A percentile compares a stretch with the other conserved stretches of the same genome.
Conservation (phyloP, 495 filamentous ascomycete genomes). For the Tuber indicum region DNA sequence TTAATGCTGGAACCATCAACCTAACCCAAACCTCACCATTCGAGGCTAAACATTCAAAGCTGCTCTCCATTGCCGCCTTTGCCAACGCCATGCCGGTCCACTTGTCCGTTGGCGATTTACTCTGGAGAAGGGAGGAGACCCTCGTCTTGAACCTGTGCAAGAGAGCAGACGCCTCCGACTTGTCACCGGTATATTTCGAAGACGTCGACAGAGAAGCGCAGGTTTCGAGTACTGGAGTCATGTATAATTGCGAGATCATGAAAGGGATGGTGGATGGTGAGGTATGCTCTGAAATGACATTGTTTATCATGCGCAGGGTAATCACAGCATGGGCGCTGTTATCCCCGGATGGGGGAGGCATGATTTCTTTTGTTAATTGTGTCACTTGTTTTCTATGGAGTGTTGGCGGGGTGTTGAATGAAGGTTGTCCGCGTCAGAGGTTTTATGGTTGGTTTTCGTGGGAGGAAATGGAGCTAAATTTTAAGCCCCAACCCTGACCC, state of each 20-base stretch:
- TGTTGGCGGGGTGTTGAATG: background rate
- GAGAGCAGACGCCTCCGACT: conserved; percentile 29
- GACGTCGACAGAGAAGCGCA: background rate
- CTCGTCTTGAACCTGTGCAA: conserved; percentile 39
- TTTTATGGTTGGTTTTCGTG: background rate
- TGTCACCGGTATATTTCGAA: conserved; percentile 1
- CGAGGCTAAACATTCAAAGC: conserved; percentile 32
- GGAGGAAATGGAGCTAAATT: background rate
- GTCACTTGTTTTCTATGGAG: background rate
- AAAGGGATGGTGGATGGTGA: background rate
- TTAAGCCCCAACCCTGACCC: background rate
- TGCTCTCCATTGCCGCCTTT: conserved; percentile 34
- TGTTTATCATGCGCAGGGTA: conserved; percentile 1
- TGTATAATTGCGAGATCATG: conserved; percentile 1
- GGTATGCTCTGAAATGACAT: background rate
- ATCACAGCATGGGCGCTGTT: background rate
- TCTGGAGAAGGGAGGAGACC: conserved; percentile 39
- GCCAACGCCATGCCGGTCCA: conserved; percentile 37
- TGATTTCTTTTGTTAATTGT: background rate
- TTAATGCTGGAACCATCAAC: conserved; percentile 34
- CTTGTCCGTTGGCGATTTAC: conserved; percentile 21
- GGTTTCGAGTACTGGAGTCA: background rate
- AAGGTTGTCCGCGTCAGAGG: background rate
- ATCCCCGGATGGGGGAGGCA: background rate
- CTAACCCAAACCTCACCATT: conserved; percentile 32